Conservation (phyloP, 1,284 basidiomycete species). For the Vanrija sp. region DNA sequence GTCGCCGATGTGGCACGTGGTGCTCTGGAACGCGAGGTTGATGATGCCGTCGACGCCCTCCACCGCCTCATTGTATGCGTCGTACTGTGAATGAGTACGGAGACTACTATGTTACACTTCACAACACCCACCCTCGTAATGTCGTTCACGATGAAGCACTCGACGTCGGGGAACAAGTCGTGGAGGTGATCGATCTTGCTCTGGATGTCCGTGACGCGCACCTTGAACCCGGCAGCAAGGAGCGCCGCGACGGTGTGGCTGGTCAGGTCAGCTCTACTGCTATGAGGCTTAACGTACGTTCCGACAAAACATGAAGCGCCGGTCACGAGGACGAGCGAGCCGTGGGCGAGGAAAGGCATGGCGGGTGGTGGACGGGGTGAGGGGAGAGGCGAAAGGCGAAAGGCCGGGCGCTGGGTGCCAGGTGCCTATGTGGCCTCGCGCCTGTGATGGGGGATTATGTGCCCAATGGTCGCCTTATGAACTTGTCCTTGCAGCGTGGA, state of each 20-base stretch:
- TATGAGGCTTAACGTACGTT: conserved; percentile 24
- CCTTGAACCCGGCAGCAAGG: conserved; percentile 43
- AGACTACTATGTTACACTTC: no score
- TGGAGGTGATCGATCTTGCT: conserved; percentile 56
- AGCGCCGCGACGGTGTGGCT: conserved; percentile 33
- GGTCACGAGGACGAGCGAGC: conserved; percentile 51
- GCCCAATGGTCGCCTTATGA: no score
- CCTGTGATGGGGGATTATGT: no score
- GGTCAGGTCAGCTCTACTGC: neutral
- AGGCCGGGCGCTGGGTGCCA: no score
- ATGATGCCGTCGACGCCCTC: conserved; percentile 62
- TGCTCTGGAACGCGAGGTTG: conserved; percentile 19
- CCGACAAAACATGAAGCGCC: conserved; percentile 52
- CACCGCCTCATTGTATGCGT: conserved; percentile 65
- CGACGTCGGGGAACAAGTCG: conserved; percentile 52
- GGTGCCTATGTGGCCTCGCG: no score
- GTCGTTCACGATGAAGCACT: conserved; percentile 55
- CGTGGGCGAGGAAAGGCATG: conserved; percentile 51
- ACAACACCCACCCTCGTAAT: conserved; percentile 52
- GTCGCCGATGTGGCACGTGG: neutral
- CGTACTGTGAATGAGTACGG: conserved; percentile 48
- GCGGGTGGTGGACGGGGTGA: neutral
- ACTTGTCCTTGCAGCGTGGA: no score
- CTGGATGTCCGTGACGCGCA: conserved; percentile 59
- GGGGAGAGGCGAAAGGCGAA: no score